These are phyloP conservation scores for Oenanthe javanica DNA, from an alignment of 140 eudicot species.

Conservation along the genomic window DNA sequence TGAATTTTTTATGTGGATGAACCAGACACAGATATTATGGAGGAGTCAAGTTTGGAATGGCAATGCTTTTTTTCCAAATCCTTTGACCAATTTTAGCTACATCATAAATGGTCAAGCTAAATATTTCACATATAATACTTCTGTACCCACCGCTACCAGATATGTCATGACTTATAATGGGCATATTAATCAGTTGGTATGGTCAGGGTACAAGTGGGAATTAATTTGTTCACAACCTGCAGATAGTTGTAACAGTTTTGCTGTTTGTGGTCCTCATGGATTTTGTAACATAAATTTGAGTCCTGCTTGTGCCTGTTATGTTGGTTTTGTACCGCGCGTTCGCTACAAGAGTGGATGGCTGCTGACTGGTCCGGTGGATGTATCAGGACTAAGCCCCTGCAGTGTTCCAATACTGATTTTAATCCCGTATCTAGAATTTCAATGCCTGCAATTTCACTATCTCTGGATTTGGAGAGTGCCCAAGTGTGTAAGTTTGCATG, in stretches of 20 bases:
- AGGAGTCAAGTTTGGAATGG: constrained; percentile 13
- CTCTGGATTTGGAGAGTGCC: neutral
- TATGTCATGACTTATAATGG: neutral
- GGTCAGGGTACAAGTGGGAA: neutral
- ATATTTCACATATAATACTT: neutral
- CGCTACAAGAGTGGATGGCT: neutral
- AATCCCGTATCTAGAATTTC: neutral
- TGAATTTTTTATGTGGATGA: constrained; percentile 10
- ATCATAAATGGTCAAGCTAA: neutral
- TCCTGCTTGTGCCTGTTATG: neutral
- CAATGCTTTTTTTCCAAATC: neutral
- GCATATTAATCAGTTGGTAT: constrained; percentile 4
- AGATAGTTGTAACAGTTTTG: neutral
- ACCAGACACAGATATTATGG: constrained; percentile 5
- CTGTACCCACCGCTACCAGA: neutral
- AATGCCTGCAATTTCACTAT: constrained; percentile 7
- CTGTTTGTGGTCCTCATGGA: constrained; percentile 2
- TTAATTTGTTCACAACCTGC: neutral
- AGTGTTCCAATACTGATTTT: neutral
- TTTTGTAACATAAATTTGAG: neutral
- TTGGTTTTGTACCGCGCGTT: neutral
- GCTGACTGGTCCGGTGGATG: constrained; percentile 6
- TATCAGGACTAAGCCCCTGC: neutral
- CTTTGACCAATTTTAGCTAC: neutral
- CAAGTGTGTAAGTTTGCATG: neutral